Evolutionary conservation across 257 asterid species (phyloP), one percentile per base, ranked within the genome.

Genomic region (Scutellaria baicalensis): DNA sequence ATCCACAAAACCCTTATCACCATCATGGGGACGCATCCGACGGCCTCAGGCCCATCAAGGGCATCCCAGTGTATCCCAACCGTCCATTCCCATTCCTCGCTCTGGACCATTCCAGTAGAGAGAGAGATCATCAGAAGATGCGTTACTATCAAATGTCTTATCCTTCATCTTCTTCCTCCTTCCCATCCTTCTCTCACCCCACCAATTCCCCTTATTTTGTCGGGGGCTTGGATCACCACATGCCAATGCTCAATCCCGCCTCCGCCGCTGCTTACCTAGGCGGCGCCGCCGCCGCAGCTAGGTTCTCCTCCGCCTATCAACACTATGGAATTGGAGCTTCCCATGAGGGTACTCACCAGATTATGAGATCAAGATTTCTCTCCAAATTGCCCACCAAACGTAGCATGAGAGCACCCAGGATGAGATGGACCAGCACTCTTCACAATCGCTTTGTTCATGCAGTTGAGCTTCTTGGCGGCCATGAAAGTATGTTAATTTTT

Each of bases 401-500:
- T 6, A 93, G 89, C 80, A 86, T 85, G 96, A 87, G 97, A 57
- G 98, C 98, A 0, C 97, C 98, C 0, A 72, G 98, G 47, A 90
- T 93, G 98, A 71, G 98, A 27, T 93, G 98, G 98, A 93, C 98
- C 0, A 90, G 87, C 64, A 88, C 95, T 0, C 97, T 90, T 18
- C 98, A 90, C 61, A 87, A 91, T 6, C 93, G 98, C 5, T 93
- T 93, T 59, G 97, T 90, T 77, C 98, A 93, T 74, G 97, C 98
- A 52, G 98, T 93, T 18, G 97, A 93, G 68, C 98, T 93, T 31
- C 96, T 93, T 50, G 97, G 98, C 17, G 98, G 98, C 85, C 97
- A 90, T 80, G 98, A 93, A 83, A 92, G 98, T 92, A 86, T 36
- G 6, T 27, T n/a, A n/a, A n/a, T n/a, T n/a, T n/a, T n/a, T n/a